phyloP scores from a whole-genome alignment of 1,284 basidiomycete species.

The Amylostereum areolatum region DNA sequence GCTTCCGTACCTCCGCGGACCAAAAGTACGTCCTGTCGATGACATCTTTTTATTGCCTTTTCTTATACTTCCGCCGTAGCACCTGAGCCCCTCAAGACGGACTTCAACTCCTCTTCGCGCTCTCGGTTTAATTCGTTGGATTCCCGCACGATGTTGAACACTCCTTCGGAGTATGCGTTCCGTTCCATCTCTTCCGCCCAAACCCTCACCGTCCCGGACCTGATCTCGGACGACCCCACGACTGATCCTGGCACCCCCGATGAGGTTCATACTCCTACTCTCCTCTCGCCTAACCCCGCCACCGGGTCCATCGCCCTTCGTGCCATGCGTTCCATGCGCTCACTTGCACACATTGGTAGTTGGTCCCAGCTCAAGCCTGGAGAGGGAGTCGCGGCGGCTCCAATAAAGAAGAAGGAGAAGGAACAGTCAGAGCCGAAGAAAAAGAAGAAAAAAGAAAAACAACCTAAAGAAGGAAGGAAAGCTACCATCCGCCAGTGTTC shows the following conservation, averaged over 20 bases:
- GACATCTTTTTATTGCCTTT: background rate
- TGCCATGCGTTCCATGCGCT: slow-evolving; percentile 69
- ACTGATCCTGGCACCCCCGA: slow-evolving; percentile 1
- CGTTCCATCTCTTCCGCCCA: slow-evolving; percentile 13
- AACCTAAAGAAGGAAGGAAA: slow-evolving; percentile 25
- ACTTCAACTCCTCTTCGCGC: slow-evolving; percentile 25
- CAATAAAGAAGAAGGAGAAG: slow-evolving; percentile 21
- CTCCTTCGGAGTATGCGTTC: slow-evolving; percentile 11
- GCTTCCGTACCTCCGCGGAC: slow-evolving; percentile 25
- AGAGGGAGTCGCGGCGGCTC: slow-evolving; percentile 29
- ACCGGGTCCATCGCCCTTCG: slow-evolving; percentile 65
- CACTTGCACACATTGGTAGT: slow-evolving; percentile 62
- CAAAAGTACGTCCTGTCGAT: slow-evolving; percentile 38
- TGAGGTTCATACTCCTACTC: slow-evolving; percentile 11
- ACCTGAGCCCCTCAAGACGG: slow-evolving; percentile 36
- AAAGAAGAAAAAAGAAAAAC: slow-evolving; percentile 25
- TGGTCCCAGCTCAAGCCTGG: slow-evolving; percentile 54
- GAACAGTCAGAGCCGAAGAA: slow-evolving; percentile 24
- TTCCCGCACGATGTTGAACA: slow-evolving; percentile 44
- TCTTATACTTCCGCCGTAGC: slow-evolving; percentile 25
- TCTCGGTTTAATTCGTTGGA: slow-evolving; percentile 62
- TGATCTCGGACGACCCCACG: background rate
- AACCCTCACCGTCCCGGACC: slow-evolving; percentile 13
- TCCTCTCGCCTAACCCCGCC: slow-evolving; percentile 19
- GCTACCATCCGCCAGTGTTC: slow-evolving; percentile 38